These are phyloP conservation scores for Abelmoschus esculentus DNA, from an alignment of 345 rosid species.

Conservation along the genomic window DNA sequence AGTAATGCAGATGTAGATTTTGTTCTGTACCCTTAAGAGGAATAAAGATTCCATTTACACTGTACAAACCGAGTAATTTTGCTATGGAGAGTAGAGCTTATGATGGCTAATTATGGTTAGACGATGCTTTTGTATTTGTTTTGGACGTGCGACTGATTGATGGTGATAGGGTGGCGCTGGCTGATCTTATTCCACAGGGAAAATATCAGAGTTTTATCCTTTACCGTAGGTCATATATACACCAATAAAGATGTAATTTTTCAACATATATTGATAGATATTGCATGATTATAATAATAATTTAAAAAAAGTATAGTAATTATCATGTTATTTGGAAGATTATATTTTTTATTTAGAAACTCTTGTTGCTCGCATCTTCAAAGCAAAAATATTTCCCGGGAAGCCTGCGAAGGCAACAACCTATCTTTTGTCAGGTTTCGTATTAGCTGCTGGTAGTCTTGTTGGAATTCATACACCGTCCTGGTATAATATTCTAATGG, in stretches of 20 bases:
- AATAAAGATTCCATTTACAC: neutral
- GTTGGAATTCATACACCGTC: no score
- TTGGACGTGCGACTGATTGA: constrained; percentile 4
- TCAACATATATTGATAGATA: no score
- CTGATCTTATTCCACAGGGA: neutral
- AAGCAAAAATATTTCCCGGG: no score
- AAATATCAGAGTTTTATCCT: neutral
- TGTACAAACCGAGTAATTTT: neutral
- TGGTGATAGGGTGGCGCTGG: neutral
- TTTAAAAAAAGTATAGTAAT: no score
- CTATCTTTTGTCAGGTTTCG: no score
- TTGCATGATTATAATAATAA: no score
- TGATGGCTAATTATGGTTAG: constrained; percentile 4
- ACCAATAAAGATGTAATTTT: neutral
- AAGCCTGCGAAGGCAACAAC: no score
- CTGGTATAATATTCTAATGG: no score
- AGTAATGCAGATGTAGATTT: neutral
- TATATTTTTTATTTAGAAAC: no score
- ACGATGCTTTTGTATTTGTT: neutral
- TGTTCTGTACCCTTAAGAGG: neutral
- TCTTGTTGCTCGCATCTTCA: no score
- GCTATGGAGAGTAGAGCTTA: neutral
- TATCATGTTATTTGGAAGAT: no score
- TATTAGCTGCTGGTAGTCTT: no score
- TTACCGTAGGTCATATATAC: neutral